These are phyloP conservation scores for Claviceps arundinis DNA, from an alignment of 2,329 filamentous ascomycete genomes.

Conservation along the genomic window DNA sequence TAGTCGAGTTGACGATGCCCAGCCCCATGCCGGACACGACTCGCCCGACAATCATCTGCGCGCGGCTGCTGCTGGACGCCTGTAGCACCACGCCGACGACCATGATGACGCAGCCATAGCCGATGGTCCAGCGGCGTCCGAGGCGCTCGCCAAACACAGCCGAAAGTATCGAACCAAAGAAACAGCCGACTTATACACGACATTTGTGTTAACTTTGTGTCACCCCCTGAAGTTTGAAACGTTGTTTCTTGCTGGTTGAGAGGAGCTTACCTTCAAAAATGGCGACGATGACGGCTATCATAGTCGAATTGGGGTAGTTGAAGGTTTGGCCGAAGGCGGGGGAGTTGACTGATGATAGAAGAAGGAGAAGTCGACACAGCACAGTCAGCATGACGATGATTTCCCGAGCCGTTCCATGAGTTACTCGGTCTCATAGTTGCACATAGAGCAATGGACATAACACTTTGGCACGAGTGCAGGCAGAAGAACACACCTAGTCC, in stretches of 20 bases:
- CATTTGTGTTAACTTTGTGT: too few relatives aligned
- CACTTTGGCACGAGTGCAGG: background rate
- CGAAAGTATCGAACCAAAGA: slow-evolving; percentile 13
- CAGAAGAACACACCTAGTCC: slow-evolving; percentile 15
- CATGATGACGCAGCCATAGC: slow-evolving; percentile 29
- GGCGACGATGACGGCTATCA: slow-evolving; percentile 33
- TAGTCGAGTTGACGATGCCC: slow-evolving; percentile 1
- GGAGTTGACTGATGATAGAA: slow-evolving; percentile 19
- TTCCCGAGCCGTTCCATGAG: too few relatives aligned
- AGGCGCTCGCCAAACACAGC: slow-evolving; percentile 25
- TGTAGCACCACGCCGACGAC: slow-evolving; percentile 32
- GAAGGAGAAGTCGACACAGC: too few relatives aligned
- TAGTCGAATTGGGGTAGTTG: slow-evolving; percentile 22
- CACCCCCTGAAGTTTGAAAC: too few relatives aligned
- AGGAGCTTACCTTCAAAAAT: slow-evolving; percentile 24
- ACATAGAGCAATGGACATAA: background rate
- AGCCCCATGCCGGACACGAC: slow-evolving; percentile 26
- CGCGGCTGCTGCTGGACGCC: slow-evolving; percentile 26
- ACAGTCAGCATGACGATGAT: too few relatives aligned
- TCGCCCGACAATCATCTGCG: slow-evolving; percentile 31
- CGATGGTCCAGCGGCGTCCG: slow-evolving; percentile 29
- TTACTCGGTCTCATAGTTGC: too few relatives aligned
- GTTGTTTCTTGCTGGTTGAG: background rate
- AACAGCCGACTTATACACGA: slow-evolving; percentile 14
- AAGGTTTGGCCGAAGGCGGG: slow-evolving; percentile 28